phyloP scores from a whole-genome alignment of 208 protist species.

The Acanthamoeba castellanii region DNA sequence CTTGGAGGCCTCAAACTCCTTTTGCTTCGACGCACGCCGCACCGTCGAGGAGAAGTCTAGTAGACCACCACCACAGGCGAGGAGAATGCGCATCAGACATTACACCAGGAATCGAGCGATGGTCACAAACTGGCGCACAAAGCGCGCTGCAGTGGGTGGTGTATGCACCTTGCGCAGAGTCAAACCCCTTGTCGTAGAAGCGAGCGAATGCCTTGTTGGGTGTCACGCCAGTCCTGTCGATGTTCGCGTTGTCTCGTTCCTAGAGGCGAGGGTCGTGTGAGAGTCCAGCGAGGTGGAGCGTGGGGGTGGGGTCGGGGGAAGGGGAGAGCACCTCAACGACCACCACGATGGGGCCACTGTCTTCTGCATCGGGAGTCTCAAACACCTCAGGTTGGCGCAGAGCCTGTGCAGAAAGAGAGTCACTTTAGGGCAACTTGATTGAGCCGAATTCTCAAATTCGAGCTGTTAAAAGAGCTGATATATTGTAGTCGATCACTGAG shows the following conservation, averaged over 20 bases:
- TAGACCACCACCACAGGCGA: not conserved
- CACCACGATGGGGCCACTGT: conserved; percentile 8
- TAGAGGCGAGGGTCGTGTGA: not conserved
- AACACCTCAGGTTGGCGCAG: conserved; percentile 59
- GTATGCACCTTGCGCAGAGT: not conserved
- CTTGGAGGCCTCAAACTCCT: conserved; percentile 68
- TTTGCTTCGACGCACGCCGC: conserved; percentile 47
- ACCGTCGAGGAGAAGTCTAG: conserved; percentile 23
- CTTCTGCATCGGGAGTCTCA: conserved; percentile 39
- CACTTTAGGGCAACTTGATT: not conserved
- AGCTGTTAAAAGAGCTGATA: not conserved
- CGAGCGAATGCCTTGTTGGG: conserved; percentile 68
- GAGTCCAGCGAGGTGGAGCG: not conserved
- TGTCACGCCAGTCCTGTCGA: conserved; percentile 21
- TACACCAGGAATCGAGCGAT: too few species aligned
- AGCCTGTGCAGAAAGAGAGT: not conserved
- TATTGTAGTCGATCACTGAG: not conserved
- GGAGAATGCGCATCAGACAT: not conserved
- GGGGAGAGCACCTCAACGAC: conserved; percentile 28
- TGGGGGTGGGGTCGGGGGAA: not conserved
- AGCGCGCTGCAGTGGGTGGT: not conserved
- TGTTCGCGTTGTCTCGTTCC: conserved; percentile 53
- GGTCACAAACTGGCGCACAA: not conserved
- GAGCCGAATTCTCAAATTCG: not conserved
- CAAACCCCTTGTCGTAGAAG: conserved; percentile 53